Percentiles rank a stretch among this genome's conserved stretches.
Evolutionary conservation across 106 monocot genomes (phyloP).

Genomic region (Alisma plantagoaquatica): DNA sequence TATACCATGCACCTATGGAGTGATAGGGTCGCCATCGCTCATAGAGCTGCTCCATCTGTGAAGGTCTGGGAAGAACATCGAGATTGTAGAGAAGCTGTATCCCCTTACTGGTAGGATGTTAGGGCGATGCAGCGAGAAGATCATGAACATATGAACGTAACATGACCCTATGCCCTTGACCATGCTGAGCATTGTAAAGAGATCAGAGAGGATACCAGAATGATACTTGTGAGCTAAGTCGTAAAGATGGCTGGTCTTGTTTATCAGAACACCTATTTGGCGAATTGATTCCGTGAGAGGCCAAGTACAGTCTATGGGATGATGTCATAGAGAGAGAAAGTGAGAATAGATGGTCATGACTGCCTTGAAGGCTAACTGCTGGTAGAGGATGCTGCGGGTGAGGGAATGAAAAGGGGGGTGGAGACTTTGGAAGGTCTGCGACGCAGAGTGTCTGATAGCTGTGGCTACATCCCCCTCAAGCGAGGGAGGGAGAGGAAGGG

Average conservation of each 20-base stretch:
- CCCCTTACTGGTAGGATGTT: constrained; percentile 79
- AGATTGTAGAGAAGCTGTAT: constrained; percentile 66
- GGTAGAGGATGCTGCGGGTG: constrained; percentile 67
- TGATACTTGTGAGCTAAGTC: constrained; percentile 74
- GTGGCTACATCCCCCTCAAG: constrained; percentile 43
- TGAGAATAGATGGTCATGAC: constrained; percentile 65
- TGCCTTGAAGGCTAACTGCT: constrained; percentile 83
- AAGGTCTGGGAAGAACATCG: constrained; percentile 53
- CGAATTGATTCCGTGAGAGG: constrained; percentile 56
- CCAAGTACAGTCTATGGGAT: constrained; percentile 44
- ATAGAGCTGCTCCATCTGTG: constrained; percentile 75
- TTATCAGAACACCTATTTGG: constrained; percentile 66
- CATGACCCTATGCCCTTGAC: constrained; percentile 91
- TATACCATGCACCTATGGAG: constrained; percentile 79
- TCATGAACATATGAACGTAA: constrained; percentile 97
- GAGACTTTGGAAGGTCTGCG: constrained; percentile 31
- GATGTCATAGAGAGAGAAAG: constrained; percentile 58
- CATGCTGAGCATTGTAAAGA: constrained; percentile 80
- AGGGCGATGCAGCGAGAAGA: constrained; percentile 82
- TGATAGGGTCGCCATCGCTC: constrained; percentile 69
- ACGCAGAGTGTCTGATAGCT: constrained; percentile 47
- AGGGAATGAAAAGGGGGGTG: constrained; percentile 72
- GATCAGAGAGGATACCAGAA: constrained; percentile 57
- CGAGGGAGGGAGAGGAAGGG: constrained; percentile 40
- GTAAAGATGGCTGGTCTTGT: constrained; percentile 66